Conservation (phyloP, 1,284 basidiomycete genomes). For the Mrakiaceae sp. region DNA sequence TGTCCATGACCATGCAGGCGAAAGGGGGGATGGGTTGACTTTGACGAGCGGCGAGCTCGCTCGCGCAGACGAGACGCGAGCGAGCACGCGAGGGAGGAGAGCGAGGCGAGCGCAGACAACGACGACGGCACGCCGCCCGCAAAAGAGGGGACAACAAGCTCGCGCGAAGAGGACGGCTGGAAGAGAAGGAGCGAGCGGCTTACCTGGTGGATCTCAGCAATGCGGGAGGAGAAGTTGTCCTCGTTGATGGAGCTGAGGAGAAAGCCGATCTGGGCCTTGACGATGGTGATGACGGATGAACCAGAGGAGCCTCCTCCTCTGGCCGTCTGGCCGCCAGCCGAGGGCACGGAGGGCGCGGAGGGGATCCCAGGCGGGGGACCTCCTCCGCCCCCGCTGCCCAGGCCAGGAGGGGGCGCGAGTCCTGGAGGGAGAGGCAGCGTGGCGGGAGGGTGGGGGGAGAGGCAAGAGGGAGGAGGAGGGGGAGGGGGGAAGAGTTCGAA, state of each 20-base stretch:
- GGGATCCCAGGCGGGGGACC: slow-evolving; percentile 13
- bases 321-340: neutral
- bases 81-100: slow-evolving; percentile 3
- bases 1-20: slow-evolving; percentile 15
- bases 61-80: slow-evolving; percentile 3
- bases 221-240: slow-evolving; percentile 85
- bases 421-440: slow-evolving; percentile 24
- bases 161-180: neutral
- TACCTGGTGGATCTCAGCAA: slow-evolving; percentile 80
- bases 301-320: neutral
- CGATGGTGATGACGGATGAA: slow-evolving; percentile 32
- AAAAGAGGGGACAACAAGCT: slow-evolving; percentile 2
- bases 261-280: slow-evolving; percentile 65
- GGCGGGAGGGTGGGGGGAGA: neutral
- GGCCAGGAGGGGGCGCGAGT: slow-evolving; percentile 31
- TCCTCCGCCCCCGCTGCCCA: slow-evolving; percentile 30
- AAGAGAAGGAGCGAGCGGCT: slow-evolving; percentile 32
- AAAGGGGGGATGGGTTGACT: slow-evolving; percentile 20
- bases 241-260: slow-evolving; percentile 84
- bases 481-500: neutral
- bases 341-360: neutral
- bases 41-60: neutral
- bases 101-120: slow-evolving; percentile 8
- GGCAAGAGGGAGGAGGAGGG: slow-evolving; percentile 15
- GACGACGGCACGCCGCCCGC: slow-evolving; percentile 14